Evolutionary conservation across 768 basidiomycete genomes (phyloP).

Genomic region (Tulasnella sp.): DNA sequence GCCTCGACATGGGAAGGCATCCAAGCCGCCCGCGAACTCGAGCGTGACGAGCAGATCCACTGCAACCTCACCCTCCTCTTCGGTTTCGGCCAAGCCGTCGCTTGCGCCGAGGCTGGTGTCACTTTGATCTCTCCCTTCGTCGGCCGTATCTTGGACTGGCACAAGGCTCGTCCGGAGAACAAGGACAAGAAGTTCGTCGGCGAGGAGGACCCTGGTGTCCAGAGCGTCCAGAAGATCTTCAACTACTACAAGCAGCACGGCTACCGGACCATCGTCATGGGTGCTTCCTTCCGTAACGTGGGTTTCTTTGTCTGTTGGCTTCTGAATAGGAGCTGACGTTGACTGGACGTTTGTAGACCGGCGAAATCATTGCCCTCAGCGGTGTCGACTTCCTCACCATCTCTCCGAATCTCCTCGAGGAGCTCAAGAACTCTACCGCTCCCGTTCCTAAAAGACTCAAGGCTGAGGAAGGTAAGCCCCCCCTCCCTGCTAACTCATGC

Average conservation of each 20-base stretch:
- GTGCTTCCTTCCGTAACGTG: slow-evolving; percentile 98
- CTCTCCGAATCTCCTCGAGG: slow-evolving; percentile 84
- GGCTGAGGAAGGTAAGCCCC: slow-evolving; percentile 56
- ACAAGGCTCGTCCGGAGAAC: slow-evolving; percentile 70
- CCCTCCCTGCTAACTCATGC: not conserved
- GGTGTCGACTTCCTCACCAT: slow-evolving; percentile 99
- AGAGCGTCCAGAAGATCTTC: slow-evolving; percentile 95
- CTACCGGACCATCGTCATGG: slow-evolving; percentile 99
- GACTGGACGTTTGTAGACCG: slow-evolving; percentile 53
- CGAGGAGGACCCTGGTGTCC: slow-evolving; percentile 93
- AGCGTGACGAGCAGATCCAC: slow-evolving; percentile 90
- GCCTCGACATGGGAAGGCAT: slow-evolving; percentile 99
- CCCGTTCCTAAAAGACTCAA: slow-evolving; percentile 86
- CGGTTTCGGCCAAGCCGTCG: slow-evolving; percentile 98
- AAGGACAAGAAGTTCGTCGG: slow-evolving; percentile 84
- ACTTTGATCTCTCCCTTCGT: slow-evolving; percentile 99
- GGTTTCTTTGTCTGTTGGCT: slow-evolving; percentile 41
- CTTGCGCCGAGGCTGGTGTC: slow-evolving; percentile 97
- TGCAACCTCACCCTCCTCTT: slow-evolving; percentile 99
- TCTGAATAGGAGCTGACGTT: slow-evolving; percentile 29
- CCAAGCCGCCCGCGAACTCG: slow-evolving; percentile 96
- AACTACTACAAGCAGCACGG: slow-evolving; percentile 99
- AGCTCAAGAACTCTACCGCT: slow-evolving; percentile 81
- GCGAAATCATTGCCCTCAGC: slow-evolving; percentile 93
- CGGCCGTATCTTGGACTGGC: slow-evolving; percentile 98